A percentile compares a stretch with the other conserved stretches of the same genome.
Conservation (phyloP, 169 alveolate species). For the Miamiensis avidus region DNA sequence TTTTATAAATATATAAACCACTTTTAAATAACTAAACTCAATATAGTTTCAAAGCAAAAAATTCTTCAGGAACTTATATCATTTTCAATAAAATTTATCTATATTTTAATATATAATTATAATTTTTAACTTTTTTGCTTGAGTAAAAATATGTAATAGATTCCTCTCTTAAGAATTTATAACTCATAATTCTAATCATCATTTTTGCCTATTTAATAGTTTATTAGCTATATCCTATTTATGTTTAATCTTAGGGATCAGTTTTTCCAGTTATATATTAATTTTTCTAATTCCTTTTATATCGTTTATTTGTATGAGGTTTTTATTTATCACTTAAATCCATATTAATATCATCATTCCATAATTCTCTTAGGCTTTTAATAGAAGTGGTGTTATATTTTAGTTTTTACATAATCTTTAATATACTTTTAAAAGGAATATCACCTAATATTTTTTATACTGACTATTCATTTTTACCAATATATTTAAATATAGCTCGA, state of each 20-base stretch:
- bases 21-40: no score
- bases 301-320: no score
- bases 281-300: no score
- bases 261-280: no score
- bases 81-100: neutral
- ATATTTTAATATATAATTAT: no score
- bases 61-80: neutral
- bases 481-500: neutral
- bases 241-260: no score
- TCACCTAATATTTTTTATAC: neutral
- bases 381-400: neutral
- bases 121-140: neutral
- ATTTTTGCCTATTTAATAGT: neutral
- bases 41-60: no score
- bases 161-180: no score
- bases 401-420: no score
- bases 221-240: neutral
- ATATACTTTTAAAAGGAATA: neutral
- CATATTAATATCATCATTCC: no score
- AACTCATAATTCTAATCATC: neutral
- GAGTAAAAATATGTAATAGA: neutral
- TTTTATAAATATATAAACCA: no score
- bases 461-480: neutral
- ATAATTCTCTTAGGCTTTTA: neutral
- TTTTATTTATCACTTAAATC: no score